Base-by-base conservation (phyloP, 1,139 yeast genomes). In the Debaryomyces sp. region DNA sequence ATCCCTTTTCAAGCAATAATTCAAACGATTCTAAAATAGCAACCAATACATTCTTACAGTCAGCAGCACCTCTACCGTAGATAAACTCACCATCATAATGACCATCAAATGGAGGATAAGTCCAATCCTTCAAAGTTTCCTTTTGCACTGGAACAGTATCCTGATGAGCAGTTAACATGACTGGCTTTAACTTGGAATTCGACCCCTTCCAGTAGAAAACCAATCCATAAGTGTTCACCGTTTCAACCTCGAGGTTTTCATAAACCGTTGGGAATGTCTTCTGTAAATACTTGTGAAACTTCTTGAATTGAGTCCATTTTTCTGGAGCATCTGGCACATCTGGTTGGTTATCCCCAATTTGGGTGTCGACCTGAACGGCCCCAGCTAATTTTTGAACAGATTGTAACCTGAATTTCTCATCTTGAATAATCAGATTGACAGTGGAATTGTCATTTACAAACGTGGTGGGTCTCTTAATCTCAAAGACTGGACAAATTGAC, bases 141-240 rank as follows among this genome's bases (percentile, higher is more conserved):
- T 68, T 63, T 58, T 83, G 84, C n/a, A 88, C 87, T 0, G 96
- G 96, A 12, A 89, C 96, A 4, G 86, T 89, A 61, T 89, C 96
- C 62, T 84, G 89, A 64, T 89, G 96, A 3, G 94, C 91, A 66
- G 85, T 78, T 39, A 88, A 70, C 64, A 89, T 62, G 12, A 85
- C 55, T 5, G 96, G 96, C 62, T 85, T 83, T 57, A 85, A 70
- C 2, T 59, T 51, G 5, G 63, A 41, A 50, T 83, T 68, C 0
- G 79, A 60, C 21, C 96, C 96, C 54, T 80, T 68, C 86, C 89
- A 85, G 24, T 84, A 78, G 60, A 75, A 82, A 15, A 89, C 77
- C 50, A 89, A 69, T 0, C 91, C 94, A 54, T 82, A 79, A 33
- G 81, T 77, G 60, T 89, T 88, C 45, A 88, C 83, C 33, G 70